Evolutionary conservation across 2,329 filamentous ascomycete genomes (phyloP), one percentile per base, ranked within the genome.

Genomic region (Aspergillus sp.): DNA sequence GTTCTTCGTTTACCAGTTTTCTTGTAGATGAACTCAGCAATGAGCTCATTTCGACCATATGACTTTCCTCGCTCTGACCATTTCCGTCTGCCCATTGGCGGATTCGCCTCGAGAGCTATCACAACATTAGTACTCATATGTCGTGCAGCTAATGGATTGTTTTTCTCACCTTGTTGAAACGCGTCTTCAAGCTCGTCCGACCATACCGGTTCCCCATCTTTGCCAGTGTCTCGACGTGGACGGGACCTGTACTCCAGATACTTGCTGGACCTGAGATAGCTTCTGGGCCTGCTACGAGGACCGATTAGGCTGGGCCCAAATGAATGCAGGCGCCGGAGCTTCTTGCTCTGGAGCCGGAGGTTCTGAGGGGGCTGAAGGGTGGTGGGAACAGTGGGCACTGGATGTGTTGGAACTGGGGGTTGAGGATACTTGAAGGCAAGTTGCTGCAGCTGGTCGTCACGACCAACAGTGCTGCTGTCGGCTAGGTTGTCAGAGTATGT

Each of bases 31-130:
- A 81, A 84, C 65, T 85, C 80, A 21, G 85, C 80, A 62, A 88
- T 86, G 49, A 87, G 74, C 71, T 88, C 85, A 67, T 88, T 88
- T 41, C 86, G 82, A 25, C 86, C 86, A 63, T 82, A 81, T 17
- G 79, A 81, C 68, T 84, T 83, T 49, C 81, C 82, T 58, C 83
- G 73, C 64, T 79, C 75, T 21, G 78, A 79, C 72, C 75, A 77
- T 71, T 87, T 86, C 65, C 78, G 79, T 23, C 84, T 80, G 11
- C 85, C 86, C 80, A 86, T 85, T 1, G 84, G 84, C 54, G 81
- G 76, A 61, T 80, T 84, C 68, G 81, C 83, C 64, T 81, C 79
- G 15, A 87, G 79, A 19, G 84, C 78, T 77, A 73, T 70, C n/a
- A 60, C 15, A 8, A 27, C 38, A 56, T 67, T 62, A 73, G 60